Conservation (phyloP, 1,284 basidiomycete genomes). For the Laetiporus sulphureus region DNA sequence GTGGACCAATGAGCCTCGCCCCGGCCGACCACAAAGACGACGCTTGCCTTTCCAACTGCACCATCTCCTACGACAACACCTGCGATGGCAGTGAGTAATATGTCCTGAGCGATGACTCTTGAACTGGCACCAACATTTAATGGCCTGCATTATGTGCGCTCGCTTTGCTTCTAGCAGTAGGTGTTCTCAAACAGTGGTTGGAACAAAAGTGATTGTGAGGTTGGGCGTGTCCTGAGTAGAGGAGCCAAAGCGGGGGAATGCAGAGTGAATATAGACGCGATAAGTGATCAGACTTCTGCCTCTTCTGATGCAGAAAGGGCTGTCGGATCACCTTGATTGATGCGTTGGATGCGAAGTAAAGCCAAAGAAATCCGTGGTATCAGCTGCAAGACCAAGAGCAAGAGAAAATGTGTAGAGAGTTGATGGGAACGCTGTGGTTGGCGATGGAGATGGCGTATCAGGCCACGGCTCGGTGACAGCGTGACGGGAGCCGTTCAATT, state of each 20-base stretch:
- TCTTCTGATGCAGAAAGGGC: constrained; percentile 1
- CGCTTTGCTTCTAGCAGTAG: too few relatives aligned
- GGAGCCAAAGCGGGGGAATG: not conserved
- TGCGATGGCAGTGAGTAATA: too few relatives aligned
- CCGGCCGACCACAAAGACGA: not conserved
- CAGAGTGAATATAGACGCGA: constrained; percentile 9
- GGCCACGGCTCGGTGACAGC: constrained; percentile 5
- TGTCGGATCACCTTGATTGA: constrained; percentile 1
- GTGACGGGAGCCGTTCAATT: constrained; percentile 5
- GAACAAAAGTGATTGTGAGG: not conserved
- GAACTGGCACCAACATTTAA: constrained; percentile 29
- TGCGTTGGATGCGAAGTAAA: constrained; percentile 7
- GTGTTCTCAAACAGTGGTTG: not conserved
- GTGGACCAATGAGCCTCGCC: constrained; percentile 8
- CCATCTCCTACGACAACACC: constrained; percentile 99
- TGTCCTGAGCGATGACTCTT: constrained; percentile 1
- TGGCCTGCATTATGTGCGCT: constrained; percentile 34
- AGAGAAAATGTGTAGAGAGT: constrained; percentile 17
- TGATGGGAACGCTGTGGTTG: constrained; percentile 20
- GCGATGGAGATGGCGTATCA: constrained; percentile 12
- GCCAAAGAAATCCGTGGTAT: constrained; percentile 11
- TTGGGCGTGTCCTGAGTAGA: not conserved
- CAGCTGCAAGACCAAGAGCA: constrained; percentile 13
- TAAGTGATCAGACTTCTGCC: constrained; percentile 9
- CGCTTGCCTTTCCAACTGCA: constrained; percentile 94